phyloP scores from a whole-genome alignment of 2,329 filamentous ascomycete species.

The Talaromyces rugulosus region DNA sequence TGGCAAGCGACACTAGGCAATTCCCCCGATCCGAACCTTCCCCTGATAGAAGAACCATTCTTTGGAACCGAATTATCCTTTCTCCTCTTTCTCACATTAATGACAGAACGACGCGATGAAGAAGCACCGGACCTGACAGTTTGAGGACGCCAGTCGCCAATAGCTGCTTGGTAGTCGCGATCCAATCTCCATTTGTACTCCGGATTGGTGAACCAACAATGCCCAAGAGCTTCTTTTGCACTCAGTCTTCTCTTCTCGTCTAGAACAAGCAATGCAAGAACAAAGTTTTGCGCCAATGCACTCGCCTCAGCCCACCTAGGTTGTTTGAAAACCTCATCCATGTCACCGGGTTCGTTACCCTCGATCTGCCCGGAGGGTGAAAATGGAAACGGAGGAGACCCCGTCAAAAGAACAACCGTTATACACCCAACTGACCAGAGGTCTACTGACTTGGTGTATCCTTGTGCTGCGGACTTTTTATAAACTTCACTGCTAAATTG shows the following conservation, averaged over 20 bases:
- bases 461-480: slow-evolving; percentile 9
- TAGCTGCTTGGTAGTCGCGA: slow-evolving; percentile 49
- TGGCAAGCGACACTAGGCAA: not conserved
- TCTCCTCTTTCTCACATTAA: not conserved
- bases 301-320: slow-evolving; percentile 41
- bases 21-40: not conserved
- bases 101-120: not conserved
- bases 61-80: not conserved
- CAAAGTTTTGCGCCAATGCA: slow-evolving; percentile 48
- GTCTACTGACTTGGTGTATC: slow-evolving; percentile 57
- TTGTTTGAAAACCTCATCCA: slow-evolving; percentile 42
- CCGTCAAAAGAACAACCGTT: slow-evolving; percentile 49
- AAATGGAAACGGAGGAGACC: slow-evolving; percentile 44
- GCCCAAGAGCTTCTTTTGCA: slow-evolving; percentile 49
- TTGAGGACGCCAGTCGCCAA: slow-evolving; percentile 48
- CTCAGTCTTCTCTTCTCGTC: slow-evolving; percentile 50
- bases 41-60: not conserved
- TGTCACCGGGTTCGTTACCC: slow-evolving; percentile 35
- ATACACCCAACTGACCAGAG: slow-evolving; percentile 61
- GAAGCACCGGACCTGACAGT: not conserved
- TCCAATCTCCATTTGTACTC: slow-evolving; percentile 36
- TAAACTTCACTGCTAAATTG: slow-evolving; percentile 23
- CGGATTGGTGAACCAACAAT: slow-evolving; percentile 55
- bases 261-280: slow-evolving; percentile 48
- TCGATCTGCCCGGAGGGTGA: slow-evolving; percentile 19